Base-by-base conservation (phyloP, 2,329 filamentous ascomycete genomes). In the Hypoxylon sp. region DNA sequence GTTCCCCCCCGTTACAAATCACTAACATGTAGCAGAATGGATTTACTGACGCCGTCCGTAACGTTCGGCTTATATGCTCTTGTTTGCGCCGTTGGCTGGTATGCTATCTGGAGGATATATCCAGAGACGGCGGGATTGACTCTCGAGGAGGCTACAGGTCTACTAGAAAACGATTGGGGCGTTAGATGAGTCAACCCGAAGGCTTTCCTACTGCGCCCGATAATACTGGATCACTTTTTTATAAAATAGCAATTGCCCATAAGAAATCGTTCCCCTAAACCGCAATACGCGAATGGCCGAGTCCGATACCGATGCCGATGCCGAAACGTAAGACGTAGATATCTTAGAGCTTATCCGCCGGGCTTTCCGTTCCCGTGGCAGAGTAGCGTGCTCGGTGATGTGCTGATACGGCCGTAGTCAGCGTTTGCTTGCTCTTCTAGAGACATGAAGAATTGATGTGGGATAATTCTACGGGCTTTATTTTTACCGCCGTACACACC, bases 41-140 rank as follows among this genome's bases (percentile, higher is more conserved):
- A 75, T 65, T 78, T 82, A 8, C 75, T 97, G 69, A 90, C 87
- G 5, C 90, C 93, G 0, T 83, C 85, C 5, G 90, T 88, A 82
- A 96, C 94, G 0, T 97, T 98, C 81, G 85, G 87, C 0, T 77
- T 91, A n/a, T 98, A 97, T 79, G 91, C 91, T 0, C 73, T 77
- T 0, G 81, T 97, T 1, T 97, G 94, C 75, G 78, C 81, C 1
- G 74, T 79, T 1, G 92, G 92, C 0, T 96, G 92, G 85, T 74
- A 84, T 21, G 81, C 84, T 5, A 85, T 96, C 9, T 93, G 89
- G 86, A 78, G 78, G 27, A 90, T 94, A 37, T 97, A 97, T 79
- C 94, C 94, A 0, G 94, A 97, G 82, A 97, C 93, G 63, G 91
- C 88, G 60, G 93, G 94, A 0, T 78, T 97, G 75, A 90, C 88